Conservation (phyloP, 441 rosid species). For the Melastoma candidum region DNA sequence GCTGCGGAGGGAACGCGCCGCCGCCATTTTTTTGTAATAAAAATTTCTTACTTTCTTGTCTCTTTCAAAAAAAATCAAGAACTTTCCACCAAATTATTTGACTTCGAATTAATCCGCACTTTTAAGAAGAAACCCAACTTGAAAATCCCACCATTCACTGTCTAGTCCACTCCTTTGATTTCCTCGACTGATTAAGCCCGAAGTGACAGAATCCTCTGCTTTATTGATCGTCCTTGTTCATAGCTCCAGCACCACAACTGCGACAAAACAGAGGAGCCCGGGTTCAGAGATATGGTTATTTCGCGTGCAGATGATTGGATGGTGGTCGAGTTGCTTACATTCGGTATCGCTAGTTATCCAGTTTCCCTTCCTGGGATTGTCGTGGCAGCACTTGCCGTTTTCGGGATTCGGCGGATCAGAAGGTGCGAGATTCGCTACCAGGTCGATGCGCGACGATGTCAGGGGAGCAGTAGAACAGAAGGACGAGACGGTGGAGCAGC, state of each 20-base stretch:
- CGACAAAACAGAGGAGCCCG: background rate
- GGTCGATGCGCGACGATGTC: constrained; percentile 28
- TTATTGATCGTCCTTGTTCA: constrained; percentile 13
- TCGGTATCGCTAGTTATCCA: constrained; percentile 96
- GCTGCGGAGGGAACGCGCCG: too few relatives aligned
- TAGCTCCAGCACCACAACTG: constrained; percentile 64
- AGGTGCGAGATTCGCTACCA: constrained; percentile 23
- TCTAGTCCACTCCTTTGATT: too few relatives aligned
- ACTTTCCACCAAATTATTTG: too few relatives aligned
- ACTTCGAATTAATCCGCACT: too few relatives aligned
- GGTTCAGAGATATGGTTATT: background rate
- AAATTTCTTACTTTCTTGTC: too few relatives aligned
- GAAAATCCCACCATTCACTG: too few relatives aligned
- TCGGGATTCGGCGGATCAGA: constrained; percentile 32
- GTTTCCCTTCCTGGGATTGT: constrained; percentile 37
- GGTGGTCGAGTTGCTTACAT: constrained; percentile 32
- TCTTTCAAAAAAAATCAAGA: too few relatives aligned
- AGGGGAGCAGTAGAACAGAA: constrained; percentile 36
- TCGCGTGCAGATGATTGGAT: background rate
- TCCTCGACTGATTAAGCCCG: too few relatives aligned
- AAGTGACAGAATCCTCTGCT: too few relatives aligned
- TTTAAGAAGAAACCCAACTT: too few relatives aligned
- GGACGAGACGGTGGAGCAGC: constrained; percentile 47
- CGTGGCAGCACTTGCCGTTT: constrained; percentile 15
- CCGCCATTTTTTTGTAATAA: too few relatives aligned